These are phyloP conservation scores for Rhododendron kiyosumense DNA, from an alignment of 148 eudicot genomes.

Conservation along the genomic window DNA sequence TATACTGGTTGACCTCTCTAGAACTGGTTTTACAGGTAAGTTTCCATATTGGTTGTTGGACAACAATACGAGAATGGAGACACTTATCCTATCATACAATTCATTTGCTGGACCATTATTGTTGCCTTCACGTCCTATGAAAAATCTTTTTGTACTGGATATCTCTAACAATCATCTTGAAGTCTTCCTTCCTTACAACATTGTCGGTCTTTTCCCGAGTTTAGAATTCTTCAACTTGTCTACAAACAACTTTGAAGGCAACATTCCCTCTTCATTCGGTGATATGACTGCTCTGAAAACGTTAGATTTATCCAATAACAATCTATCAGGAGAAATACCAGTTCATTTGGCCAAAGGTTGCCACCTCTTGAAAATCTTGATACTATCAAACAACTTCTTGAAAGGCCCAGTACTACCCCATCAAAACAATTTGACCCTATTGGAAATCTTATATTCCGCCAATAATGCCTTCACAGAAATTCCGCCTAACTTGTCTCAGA, in stretches of 20 bases:
- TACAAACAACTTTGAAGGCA: constrained; percentile 3
- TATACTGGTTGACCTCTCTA: too few relatives aligned
- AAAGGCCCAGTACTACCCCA: not conserved
- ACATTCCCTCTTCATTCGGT: constrained; percentile 4
- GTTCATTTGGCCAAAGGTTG: not conserved
- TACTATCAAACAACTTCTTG: constrained; percentile 6
- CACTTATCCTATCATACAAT: not conserved
- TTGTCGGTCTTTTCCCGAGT: not conserved
- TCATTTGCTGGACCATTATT: not conserved
- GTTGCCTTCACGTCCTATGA: not conserved
- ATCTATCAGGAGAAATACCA: constrained; percentile 1
- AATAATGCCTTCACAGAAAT: not conserved
- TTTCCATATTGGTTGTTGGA: constrained; percentile 16
- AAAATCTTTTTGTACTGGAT: too few relatives aligned
- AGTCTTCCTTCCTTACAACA: not conserved
- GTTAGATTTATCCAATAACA: not conserved
- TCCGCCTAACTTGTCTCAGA: not conserved
- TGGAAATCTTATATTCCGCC: not conserved
- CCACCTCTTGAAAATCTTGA: not conserved
- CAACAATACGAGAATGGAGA: constrained; percentile 8
- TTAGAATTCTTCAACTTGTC: not conserved
- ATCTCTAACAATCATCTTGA: not conserved
- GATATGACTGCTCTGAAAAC: not conserved
- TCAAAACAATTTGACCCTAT: not conserved
- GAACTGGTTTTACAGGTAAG: not conserved